Conservation (phyloP, 148 eudicot species). For the Cornus florida region DNA sequence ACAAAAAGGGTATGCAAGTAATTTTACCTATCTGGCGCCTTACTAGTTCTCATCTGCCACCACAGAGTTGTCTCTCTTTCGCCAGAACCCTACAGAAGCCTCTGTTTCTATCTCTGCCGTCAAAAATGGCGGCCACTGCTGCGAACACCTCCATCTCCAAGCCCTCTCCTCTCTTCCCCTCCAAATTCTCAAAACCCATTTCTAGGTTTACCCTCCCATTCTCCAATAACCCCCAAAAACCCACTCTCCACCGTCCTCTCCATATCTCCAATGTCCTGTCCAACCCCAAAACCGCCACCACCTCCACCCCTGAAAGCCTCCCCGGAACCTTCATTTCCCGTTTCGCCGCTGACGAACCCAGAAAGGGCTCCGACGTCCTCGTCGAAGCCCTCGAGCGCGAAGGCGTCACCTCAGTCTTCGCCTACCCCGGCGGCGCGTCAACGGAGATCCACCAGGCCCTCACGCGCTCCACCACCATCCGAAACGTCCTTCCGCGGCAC, state of each 20-base stretch:
- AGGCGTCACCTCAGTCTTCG: constrained; percentile 43
- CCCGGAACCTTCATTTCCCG: background rate
- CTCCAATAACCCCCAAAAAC: constrained; percentile 2
- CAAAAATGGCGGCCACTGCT: constrained; percentile 33
- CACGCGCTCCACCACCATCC: constrained; percentile 32
- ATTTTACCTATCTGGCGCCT: background rate
- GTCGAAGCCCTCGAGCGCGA: constrained; percentile 53
- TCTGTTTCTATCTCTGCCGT: background rate
- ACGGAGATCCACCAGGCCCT: constrained; percentile 53
- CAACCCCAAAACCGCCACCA: background rate
- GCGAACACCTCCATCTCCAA: constrained; percentile 17
- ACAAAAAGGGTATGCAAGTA: background rate
- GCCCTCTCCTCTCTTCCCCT: background rate
- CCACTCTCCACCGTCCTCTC: constrained; percentile 18
- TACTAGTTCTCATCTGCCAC: background rate
- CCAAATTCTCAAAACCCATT: constrained; percentile 2
- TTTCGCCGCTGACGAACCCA: background rate
- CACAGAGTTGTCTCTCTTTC: background rate
- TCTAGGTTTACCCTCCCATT: constrained; percentile 21
- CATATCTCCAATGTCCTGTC: constrained; percentile 18
- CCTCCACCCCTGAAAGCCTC: background rate
- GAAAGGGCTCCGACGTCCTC: constrained; percentile 39
- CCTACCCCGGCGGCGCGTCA: constrained; percentile 58
- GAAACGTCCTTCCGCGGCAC: constrained; percentile 48
- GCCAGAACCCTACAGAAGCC: background rate